Evolutionary conservation across 495 filamentous ascomycete genomes (phyloP).

Genomic region (Talaromyces ruber): DNA sequence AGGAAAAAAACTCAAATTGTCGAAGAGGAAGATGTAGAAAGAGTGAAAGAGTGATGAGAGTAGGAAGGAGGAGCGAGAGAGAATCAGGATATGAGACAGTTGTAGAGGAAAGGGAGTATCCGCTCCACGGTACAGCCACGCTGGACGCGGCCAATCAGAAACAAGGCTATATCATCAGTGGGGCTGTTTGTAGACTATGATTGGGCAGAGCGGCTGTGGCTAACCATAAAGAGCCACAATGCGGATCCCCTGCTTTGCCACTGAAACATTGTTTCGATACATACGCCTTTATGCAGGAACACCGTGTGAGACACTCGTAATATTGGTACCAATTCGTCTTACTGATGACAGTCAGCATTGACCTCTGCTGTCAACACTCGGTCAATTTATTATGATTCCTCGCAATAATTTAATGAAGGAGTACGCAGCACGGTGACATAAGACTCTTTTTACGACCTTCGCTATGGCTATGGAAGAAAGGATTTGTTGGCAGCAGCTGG

Average conservation of each 20-base stretch:
- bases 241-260: neutral
- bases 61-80: neutral
- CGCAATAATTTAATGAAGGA: neutral
- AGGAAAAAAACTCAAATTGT: neutral
- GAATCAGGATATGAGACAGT: neutral
- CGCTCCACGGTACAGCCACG: slow-evolving; percentile 3
- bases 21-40: neutral
- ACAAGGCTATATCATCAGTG: neutral
- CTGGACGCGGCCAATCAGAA: neutral
- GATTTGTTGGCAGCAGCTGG: too few species aligned
- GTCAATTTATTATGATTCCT: neutral
- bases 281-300: neutral
- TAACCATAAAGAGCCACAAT: neutral
- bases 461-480: too few species aligned
- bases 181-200: neutral
- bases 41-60: neutral
- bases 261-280: neutral
- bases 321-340: neutral
- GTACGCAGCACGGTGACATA: neutral
- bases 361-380: too few species aligned
- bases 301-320: neutral
- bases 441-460: too few species aligned
- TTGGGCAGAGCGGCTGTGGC: neutral
- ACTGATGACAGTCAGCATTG: neutral
- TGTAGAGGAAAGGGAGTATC: neutral